Base-by-base conservation (phyloP, 2,329 filamentous ascomycete species). In the Diaporthe sp. region DNA sequence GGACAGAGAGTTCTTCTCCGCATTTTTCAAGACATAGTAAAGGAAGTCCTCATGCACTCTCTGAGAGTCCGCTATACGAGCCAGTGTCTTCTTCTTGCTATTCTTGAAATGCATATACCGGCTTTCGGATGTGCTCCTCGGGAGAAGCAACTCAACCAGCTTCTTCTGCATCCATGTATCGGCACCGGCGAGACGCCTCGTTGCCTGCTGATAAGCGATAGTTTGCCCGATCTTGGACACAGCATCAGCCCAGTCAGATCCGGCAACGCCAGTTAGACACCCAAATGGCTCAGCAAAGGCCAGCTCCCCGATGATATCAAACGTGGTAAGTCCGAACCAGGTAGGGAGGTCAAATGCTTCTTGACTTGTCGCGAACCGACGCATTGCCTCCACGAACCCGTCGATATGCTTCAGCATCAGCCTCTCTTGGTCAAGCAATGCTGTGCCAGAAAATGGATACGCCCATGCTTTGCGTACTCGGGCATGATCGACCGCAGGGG, bases 271-370 rank as follows among this genome's bases (percentile, higher is more conserved):
- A 27, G 27, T 32, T 3, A 84, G 77, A 73, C 79, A 81, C 17
- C 79, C 79, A 76, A 85, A 86, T 1, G 83, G 81, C 70, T 85
- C 82, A 9, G 84, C 85, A 75, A 87, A 86, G 0, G 83, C 81
- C 47, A 81, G 77, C 55, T 78, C 76, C n/a, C 78, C 77, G 73
- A 82, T 80, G 17, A 81, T 77, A 71, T 80, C 79, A 61, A 80
- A 85, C 19, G 83, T 81, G 0, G 80, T 77, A 76, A 79, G 83
- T 47, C 83, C 83, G 75, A 78, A 84, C 83, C 83, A 84, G 25
- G 76, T 75, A 25, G 76, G 75, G 47, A 79, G 68, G 73, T 82
- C 76, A 47, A 82, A 73, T 37, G 76, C 75, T 61, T 76, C 76
- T 12, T 72, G 39, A 9, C 70, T 76, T 1, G 27, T 56, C 17